A percentile compares a stretch with the other conserved stretches of the same genome.
These are phyloP conservation scores for Fonsecaea pedrosoi DNA, from an alignment of 2,329 filamentous ascomycete species.

Conservation along the genomic window DNA sequence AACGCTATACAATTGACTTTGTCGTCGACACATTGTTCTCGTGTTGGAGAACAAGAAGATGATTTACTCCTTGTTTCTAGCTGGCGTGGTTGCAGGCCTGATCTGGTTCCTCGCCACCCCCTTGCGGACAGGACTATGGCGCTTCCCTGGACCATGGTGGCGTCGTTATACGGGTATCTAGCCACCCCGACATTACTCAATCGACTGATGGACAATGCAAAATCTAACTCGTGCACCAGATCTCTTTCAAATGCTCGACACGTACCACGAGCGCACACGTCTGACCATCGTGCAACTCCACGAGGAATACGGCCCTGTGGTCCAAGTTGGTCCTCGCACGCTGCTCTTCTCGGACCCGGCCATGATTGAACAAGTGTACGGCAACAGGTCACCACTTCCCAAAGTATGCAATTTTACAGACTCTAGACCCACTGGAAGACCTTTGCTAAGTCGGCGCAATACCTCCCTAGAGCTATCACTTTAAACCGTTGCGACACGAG, in stretches of 20 bases:
- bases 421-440: not conserved
- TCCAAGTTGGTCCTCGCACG: not conserved
- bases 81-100: not conserved
- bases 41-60: not conserved
- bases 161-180: not conserved
- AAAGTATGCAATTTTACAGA: not conserved
- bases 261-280: constrained; percentile 8
- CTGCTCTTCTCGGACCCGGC: constrained; percentile 1
- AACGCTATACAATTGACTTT: not conserved
- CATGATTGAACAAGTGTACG: not conserved
- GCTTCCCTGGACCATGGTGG: not conserved
- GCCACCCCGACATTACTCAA: not conserved
- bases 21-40: not conserved
- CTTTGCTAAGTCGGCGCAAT: not conserved
- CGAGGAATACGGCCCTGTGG: not conserved
- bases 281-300: not conserved
- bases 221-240: not conserved
- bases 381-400: constrained; percentile 4
- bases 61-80: not conserved
- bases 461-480: not conserved
- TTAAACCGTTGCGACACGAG: not conserved
- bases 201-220: not conserved
- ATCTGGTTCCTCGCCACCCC: not conserved
- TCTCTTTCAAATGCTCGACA: constrained; percentile 14
- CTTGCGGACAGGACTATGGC: constrained; percentile 3